These are phyloP conservation scores for Tilletia walkeri DNA, from an alignment of 1,284 basidiomycete species.

Conservation along the genomic window DNA sequence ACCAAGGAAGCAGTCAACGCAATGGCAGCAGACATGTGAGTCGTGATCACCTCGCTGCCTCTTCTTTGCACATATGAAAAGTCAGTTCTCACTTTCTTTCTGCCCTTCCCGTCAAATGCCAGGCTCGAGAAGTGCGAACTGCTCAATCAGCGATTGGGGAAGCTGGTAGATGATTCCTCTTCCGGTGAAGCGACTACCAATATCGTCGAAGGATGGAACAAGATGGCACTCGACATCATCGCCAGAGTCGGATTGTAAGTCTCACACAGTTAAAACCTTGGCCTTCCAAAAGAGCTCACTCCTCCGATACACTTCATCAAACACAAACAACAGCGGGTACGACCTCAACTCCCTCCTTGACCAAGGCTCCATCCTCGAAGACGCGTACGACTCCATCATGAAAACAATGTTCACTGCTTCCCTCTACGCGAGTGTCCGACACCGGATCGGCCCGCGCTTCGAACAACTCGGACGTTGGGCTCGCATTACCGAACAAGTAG, in stretches of 20 bases:
- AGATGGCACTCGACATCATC: not conserved
- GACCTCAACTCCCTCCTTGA: not conserved
- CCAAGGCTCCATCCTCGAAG: not conserved
- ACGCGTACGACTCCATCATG: not conserved
- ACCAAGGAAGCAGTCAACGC: not conserved
- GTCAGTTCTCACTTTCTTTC: not conserved
- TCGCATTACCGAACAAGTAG: not conserved
- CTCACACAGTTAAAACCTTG: not conserved
- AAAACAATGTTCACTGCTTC: not conserved
- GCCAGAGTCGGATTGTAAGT: slow-evolving; percentile 6
- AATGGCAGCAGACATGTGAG: slow-evolving; percentile 1
- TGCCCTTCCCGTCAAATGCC: no score
- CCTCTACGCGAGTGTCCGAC: not conserved
- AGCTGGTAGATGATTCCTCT: not conserved
- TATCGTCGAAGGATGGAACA: not conserved
- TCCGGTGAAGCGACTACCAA: not conserved
- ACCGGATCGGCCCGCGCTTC: not conserved
- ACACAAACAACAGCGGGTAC: not conserved
- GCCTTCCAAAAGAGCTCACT: not conserved
- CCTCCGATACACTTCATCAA: not conserved
- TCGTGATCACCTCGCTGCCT: not conserved
- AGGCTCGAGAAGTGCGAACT: not conserved
- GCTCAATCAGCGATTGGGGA: not conserved
- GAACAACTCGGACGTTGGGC: not conserved
- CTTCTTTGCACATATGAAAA: not conserved